Conservation (phyloP, 345 rosid genomes). For the Populus simonii region DNA sequence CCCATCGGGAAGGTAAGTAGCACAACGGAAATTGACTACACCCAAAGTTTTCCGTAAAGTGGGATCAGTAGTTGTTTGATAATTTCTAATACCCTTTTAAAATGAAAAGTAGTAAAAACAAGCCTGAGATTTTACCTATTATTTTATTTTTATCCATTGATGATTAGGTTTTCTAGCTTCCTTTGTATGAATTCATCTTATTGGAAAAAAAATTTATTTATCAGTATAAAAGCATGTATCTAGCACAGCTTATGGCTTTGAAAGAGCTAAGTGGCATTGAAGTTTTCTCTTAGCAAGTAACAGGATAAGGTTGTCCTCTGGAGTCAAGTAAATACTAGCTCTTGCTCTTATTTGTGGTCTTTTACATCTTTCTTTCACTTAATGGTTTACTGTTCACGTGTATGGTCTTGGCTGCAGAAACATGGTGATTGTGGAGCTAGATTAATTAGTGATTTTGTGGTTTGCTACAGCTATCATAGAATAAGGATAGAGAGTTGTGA, state of each 20-base stretch:
- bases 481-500: neutral
- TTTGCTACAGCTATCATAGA: neutral
- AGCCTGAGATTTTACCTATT: neutral
- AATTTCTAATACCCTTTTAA: neutral
- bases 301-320: no score
- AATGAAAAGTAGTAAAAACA: neutral
- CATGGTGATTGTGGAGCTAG: neutral
- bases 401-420: neutral
- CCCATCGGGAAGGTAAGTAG: constrained; percentile 82
- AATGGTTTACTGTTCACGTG: neutral
- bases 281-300: no score
- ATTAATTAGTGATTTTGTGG: neutral
- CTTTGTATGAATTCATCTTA: neutral
- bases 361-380: neutral
- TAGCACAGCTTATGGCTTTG: neutral
- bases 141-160: neutral
- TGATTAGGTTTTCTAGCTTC: neutral
- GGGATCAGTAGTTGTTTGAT: neutral
- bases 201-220: neutral
- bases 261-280: no score
- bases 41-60: neutral
- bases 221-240: neutral
- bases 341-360: no score
- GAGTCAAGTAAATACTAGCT: no score
- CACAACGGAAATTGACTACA: neutral